Base-by-base conservation (phyloP, 2,329 filamentous ascomycete genomes). In the Colletotrichum truncatum region DNA sequence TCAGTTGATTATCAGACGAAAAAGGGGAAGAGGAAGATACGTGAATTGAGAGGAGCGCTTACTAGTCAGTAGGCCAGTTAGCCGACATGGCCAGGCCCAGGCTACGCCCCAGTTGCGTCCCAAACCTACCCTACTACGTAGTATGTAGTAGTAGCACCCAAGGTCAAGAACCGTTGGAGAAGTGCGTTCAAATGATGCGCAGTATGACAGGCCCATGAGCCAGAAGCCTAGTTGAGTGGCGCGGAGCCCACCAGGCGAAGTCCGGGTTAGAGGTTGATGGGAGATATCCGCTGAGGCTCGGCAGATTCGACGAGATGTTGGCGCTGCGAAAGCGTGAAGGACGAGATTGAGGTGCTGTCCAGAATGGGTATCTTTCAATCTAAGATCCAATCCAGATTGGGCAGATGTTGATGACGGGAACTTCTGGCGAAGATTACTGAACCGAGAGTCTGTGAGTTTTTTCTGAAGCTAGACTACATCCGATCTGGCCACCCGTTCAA, bases 1-100 rank as follows among this genome's bases (percentile, higher is more conserved):
- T 43, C 39, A 61, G 55, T 61, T 60, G 61, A 61, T 48, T 39
- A 61, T 49, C 39, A 34, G 62, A 61, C 56, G 62, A 61, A 49
- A 46, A 36, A 48, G 26, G 32, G 46, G 41, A 28, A 53, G 30
- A 60, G 18, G 26, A 61, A 41, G 7, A 60, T 34, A 36, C 46
- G 30, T 23, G 18, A 26, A 25, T 32, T 32, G 21, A 43, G 9
- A n/a, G 16, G 18, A 48, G 10, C 32, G 30, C 48, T 12, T 46
- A 21, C 48, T n/a, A 28, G 26, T 16, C 23, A 12, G 12, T 4
- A 16, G 12, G n/a, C 11, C 8, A 21, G 28, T 34, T 34, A 32
- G 39, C 34, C 23, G 51, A 53, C 14, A 26, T 11, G 16, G 32
- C 36, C 34, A 12, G 41, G 23, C 28, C 30, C 30, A 23, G 53